Evolutionary conservation across 441 rosid genomes (phyloP).

Genomic region (Erysimum cheiri): DNA sequence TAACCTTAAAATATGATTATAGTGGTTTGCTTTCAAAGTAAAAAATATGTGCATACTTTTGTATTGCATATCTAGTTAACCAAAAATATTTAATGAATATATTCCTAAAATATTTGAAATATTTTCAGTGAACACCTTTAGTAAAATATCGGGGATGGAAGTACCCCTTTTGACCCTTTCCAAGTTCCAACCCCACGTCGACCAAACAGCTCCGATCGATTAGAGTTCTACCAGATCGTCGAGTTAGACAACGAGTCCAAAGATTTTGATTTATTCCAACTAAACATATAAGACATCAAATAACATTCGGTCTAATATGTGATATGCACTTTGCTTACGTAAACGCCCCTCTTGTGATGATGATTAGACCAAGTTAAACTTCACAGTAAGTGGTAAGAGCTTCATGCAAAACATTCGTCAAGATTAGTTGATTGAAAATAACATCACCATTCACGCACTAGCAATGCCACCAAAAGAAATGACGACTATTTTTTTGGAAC

Average conservation of each 20-base stretch:
- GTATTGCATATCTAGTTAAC: too few relatives aligned
- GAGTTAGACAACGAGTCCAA: too few relatives aligned
- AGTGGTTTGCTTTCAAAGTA: too few relatives aligned
- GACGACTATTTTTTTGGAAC: neutral
- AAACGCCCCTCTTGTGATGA: neutral
- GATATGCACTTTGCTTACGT: neutral
- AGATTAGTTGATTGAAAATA: neutral
- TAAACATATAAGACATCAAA: neutral
- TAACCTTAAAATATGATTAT: too few relatives aligned
- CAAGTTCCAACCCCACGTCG: neutral
- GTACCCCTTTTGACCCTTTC: neutral
- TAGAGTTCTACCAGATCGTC: too few relatives aligned
- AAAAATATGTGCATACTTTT: too few relatives aligned
- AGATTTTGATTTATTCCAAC: too few relatives aligned
- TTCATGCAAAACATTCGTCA: neutral
- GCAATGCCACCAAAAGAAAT: neutral
- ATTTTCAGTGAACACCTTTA: neutral
- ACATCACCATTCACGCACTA: slow-evolving; percentile 1
- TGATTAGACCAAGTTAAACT: neutral
- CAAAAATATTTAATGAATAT: too few relatives aligned
- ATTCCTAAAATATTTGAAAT: too few relatives aligned
- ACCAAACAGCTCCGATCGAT: too few relatives aligned
- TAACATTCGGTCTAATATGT: neutral
- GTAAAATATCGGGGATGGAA: neutral
- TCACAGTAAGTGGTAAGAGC: neutral